Conservation (phyloP, 352 stramenopile species). For the Globisporangium echinulatum region DNA sequence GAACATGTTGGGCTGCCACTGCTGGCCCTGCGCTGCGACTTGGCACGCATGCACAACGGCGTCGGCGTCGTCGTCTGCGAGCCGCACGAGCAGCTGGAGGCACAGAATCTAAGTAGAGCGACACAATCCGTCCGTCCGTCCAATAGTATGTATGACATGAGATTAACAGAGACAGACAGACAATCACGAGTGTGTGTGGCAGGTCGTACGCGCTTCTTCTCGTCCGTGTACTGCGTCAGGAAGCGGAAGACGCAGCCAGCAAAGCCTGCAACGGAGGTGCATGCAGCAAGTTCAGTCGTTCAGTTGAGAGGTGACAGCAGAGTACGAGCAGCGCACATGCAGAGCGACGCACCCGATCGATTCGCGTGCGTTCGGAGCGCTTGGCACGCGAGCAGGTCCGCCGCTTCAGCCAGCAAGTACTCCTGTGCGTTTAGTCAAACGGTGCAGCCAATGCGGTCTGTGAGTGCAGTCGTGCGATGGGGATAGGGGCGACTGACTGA, state of each 20-base stretch:
- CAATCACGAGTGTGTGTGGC: background rate
- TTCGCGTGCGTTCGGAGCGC: conserved; percentile 38
- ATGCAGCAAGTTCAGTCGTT: conserved; percentile 1
- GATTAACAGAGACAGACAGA: no score
- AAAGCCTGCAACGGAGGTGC: conserved; percentile 27
- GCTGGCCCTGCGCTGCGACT: conserved; percentile 55
- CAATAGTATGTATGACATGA: background rate
- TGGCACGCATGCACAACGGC: conserved; percentile 48
- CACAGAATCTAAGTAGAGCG: conserved; percentile 33
- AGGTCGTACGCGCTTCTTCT: conserved; percentile 43
- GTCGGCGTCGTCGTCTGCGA: conserved; percentile 43
- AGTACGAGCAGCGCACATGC: background rate
- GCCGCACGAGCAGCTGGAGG: conserved; percentile 45
- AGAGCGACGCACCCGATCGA: conserved; percentile 27
- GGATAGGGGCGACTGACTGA: no score
- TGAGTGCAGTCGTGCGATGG: no score
- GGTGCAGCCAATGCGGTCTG: no score
- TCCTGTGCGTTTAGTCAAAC: conserved; percentile 23
- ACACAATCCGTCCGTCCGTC: background rate
- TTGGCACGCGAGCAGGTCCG: conserved; percentile 41
- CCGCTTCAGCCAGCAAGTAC: conserved; percentile 44
- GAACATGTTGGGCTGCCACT: conserved; percentile 78
- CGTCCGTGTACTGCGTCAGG: conserved; percentile 41
- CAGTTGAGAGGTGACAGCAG: background rate
- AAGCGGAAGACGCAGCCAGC: conserved; percentile 52